Evolutionary conservation across 1,139 yeast genomes (phyloP), one percentile per base, ranked within the genome.

Genomic region (Candida freyschussii): DNA sequence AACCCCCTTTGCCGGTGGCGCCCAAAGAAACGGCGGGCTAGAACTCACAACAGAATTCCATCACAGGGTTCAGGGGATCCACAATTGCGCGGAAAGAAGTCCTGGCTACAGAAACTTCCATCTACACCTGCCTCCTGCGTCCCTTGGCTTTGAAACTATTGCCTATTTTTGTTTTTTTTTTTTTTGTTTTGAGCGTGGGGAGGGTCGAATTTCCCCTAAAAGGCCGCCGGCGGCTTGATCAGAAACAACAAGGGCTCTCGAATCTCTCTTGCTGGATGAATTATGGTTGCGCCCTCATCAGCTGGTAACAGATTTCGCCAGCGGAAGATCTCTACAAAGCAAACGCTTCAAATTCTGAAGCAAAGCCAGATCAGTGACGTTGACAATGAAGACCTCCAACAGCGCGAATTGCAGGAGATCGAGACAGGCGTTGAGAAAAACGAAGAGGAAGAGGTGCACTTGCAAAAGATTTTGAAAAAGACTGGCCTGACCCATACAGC

Each of bases 341-440:
- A 87, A 59, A 78, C 85, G n/a, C 69, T 91, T 39, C 79, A 83
- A 42, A 80, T 91, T 13, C 72, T 80, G 55, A 72, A 73, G 54
- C 95, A 85, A 50, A 64, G 69, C 37, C 96, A 91, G 50, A 64
- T 87, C 36, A 93, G 95, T 2, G 81, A 83, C 43, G 59, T 81
- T 36, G 95, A 86, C 44, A 74, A 73, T 40, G 79, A 76, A 34
- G 81, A 76, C 40, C 75, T 60, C 16, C 64, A 60, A 49, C 95
- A 84, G 53, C 75, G 97, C 33, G 96, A 89, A 45, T 61, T 85
- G 18, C 89, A 86, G 52, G 86, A 86, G 39, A 76, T 91, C 30
- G 99, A 91, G 52, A 91, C 98, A 6, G 99, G 99, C 59, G 98
- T 91, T 31, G 99, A 91, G 56, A 91, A 93, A 57, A 87, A 86